Evolutionary conservation across 2,329 filamentous ascomycete genomes (phyloP), one percentile per base, ranked within the genome.

Genomic region (Tolypocladium tropicale): DNA sequence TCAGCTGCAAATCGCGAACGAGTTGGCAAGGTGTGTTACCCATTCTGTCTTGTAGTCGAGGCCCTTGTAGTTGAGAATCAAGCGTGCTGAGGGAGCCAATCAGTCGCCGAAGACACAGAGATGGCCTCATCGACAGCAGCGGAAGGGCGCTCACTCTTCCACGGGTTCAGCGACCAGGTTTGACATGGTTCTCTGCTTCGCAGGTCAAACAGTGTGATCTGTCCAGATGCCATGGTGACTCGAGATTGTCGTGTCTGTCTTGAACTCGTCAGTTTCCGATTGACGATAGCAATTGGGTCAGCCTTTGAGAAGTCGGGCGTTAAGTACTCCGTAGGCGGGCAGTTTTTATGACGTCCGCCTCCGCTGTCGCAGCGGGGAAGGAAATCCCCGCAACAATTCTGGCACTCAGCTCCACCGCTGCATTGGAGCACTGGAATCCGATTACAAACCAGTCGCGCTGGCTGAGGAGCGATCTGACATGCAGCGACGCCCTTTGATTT

Each of bases 111-210:
- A n/a, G n/a, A n/a, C n/a, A n/a, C n/a, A n/a, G n/a, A n/a, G n/a
- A n/a, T n/a, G 11, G 1, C 23, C 5, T 28, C 12, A 46, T 9
- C 43, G 18, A 9, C 41, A 21, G 14, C 39, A 25, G 6, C 6
- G 41, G 6, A 34, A 23, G 30, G 7, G 53, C 4, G 12, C 65
- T 62, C 70, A 86, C 84, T 82, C 71, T 86, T 89, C 85, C 85
- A 89, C 0, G 85, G 80, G 65, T 89, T 90, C 50, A 81, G 70
- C 1, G 84, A 86, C 86, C 86, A 89, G 9, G 70, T 70, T 41
- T 72, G 67, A 18, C 72, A 72, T 23, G 72, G 66, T 28, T 61
- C 69, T 64, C 74, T 78, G 68, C 75, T 83, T 3, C 84, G 80
- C 3, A 89, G 68, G 65, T 89, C 86, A 61, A 82, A 87, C 2